Evolutionary conservation across 805 yeast species (phyloP), one percentile per base, ranked within the genome.

Genomic region (Spathaspora gorwiae): DNA sequence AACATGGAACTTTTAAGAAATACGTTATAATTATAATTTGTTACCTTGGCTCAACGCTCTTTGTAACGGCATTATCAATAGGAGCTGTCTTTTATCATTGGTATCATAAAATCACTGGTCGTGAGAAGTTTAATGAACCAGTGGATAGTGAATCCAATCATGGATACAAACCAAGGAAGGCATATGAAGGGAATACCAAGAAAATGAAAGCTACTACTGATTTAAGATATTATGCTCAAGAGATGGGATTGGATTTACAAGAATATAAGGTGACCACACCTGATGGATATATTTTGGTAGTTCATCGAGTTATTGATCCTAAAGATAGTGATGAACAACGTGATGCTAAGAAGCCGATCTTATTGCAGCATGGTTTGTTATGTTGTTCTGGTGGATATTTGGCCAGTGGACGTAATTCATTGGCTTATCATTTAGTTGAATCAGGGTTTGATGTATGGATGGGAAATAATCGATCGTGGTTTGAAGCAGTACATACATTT

Each of bases 391-490:
- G 90, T 0, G 85, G 96, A 0, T 92, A 77, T 61, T 75, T 92
- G 27, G 83, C 96, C 0, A 70, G 87, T n/a, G 99, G 98, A 0
- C 72, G 75, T 46, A 80, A 84, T 47, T 84, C 96, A 9, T 64
- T 94, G 37, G 94, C 92, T 0, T 53, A 79, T 73, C 60, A 75
- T 71, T 57, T 72, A 72, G 41, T 62, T 34, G 66, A 70, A 30
- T 62, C 70, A 26, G 90, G 94, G 0, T 87, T 75, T 56, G 97
- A 90, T 54, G 89, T 90, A 7, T 90, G 97, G 97, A 61, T 90
- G 44, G 97, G 96, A 1, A 88, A 90, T 57, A 90, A 90, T 58
- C 67, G 99, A 50, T 84, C 96, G 52, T 95, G 96, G 6, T 86
- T 90, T 59, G 70, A 77, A 35, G 87, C 95, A 0, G 67, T 73